Conservation (phyloP, 495 filamentous ascomycete genomes). For the Cairneyella variabilis region DNA sequence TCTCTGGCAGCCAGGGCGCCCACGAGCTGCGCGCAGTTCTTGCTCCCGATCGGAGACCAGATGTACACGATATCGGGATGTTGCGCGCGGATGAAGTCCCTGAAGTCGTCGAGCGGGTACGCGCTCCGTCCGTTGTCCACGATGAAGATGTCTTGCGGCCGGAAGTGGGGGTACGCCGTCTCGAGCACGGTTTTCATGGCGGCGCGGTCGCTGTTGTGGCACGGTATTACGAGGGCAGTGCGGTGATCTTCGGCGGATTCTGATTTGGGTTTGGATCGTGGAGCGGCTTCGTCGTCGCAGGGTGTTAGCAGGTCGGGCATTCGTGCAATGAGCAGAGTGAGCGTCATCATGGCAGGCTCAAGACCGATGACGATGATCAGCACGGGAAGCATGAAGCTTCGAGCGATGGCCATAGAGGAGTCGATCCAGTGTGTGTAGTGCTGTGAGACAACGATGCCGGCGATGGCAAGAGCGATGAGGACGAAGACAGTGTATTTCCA, state of each 20-base stretch:
- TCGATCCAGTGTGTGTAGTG: constrained; percentile 6
- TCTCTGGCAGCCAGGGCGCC: constrained; percentile 38
- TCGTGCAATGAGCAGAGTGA: constrained; percentile 1
- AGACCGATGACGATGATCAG: constrained; percentile 3
- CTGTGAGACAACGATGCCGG: constrained; percentile 2
- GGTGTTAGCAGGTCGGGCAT: background rate
- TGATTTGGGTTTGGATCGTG: background rate
- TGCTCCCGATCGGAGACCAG: constrained; percentile 27
- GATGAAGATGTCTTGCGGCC: constrained; percentile 18
- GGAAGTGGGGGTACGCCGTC: constrained; percentile 14
- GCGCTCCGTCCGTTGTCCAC: constrained; percentile 27
- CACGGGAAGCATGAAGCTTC: constrained; percentile 1
- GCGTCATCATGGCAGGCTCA: constrained; percentile 1
- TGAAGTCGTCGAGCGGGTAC: constrained; percentile 21
- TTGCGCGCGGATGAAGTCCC: constrained; percentile 14
- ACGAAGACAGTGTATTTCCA: constrained; percentile 7
- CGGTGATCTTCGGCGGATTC: background rate
- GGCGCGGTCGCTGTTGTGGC: constrained; percentile 9
- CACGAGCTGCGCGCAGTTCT: constrained; percentile 45
- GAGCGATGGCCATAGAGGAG: background rate
- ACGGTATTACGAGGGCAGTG: constrained; percentile 16
- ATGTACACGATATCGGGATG: constrained; percentile 25
- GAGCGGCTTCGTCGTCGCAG: background rate
- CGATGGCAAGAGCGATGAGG: background rate
- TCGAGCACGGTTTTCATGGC: constrained; percentile 10